These are phyloP conservation scores for Ulvella scutata DNA, from an alignment of 139 green algal genomes.

Conservation along the genomic window DNA sequence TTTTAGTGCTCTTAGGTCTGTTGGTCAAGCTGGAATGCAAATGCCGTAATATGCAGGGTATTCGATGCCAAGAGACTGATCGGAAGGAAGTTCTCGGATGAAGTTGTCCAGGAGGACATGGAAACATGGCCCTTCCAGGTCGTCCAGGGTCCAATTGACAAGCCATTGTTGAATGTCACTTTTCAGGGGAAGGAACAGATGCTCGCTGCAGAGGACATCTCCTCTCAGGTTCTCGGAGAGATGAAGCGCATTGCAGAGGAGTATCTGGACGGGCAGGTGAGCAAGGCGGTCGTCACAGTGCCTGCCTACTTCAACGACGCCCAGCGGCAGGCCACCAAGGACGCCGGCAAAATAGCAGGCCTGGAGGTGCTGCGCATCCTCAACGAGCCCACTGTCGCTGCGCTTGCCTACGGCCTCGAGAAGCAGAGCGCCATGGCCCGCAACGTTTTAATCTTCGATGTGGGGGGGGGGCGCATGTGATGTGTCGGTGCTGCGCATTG, in stretches of 20 bases:
- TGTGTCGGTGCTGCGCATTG: conserved; percentile 72
- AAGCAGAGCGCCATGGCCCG: too few species aligned
- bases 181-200: too few species aligned
- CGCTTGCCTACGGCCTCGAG: conserved; percentile 87
- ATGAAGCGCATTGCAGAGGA: conserved; percentile 96
- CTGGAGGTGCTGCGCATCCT: conserved; percentile 94
- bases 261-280: conserved; percentile 76
- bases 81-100: too few species aligned
- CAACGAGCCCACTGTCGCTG: conserved; percentile 97
- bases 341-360: conserved; percentile 70
- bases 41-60: too few species aligned
- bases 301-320: conserved; percentile 99
- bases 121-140: too few species aligned
- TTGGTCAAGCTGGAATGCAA: too few species aligned
- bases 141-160: too few species aligned
- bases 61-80: too few species aligned
- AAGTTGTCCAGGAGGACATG: too few species aligned
- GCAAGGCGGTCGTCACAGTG: conserved; percentile 91
- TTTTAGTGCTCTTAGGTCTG: too few species aligned
- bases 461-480: conserved; percentile 76
- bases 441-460: conserved; percentile 43
- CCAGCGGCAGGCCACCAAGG: conserved; percentile 82
- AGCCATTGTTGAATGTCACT: too few species aligned
- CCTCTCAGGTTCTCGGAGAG: conserved; percentile 82
- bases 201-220: too few species aligned